Evolutionary conservation across 73 alveolate genomes (phyloP).

Genomic region (Tetrahymena thermophila): DNA sequence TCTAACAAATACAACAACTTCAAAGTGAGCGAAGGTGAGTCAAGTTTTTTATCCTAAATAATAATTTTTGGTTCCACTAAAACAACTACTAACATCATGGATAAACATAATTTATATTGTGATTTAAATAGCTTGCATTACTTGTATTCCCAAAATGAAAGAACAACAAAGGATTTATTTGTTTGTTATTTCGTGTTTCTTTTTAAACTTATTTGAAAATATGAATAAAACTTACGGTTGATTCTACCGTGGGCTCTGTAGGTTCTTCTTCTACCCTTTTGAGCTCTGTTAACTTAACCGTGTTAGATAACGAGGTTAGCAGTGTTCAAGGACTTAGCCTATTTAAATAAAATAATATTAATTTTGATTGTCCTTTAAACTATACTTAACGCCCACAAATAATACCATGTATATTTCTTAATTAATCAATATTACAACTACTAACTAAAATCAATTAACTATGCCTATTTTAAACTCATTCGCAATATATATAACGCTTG

Average conservation of each 20-base stretch:
- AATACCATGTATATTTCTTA: neutral
- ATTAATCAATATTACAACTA: neutral
- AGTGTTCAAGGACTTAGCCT: slow-evolving; percentile 67
- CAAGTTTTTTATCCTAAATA: neutral
- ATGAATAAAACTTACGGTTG: slow-evolving; percentile 47
- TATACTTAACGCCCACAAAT: neutral
- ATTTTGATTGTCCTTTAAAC: neutral
- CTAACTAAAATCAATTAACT: neutral
- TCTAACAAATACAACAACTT: neutral
- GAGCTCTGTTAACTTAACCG: slow-evolving; percentile 88
- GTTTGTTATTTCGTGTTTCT: neutral
- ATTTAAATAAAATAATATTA: neutral
- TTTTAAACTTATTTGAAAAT: neutral
- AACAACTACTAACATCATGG: neutral
- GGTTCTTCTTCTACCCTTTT: slow-evolving; percentile 96
- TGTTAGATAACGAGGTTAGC: slow-evolving; percentile 79
- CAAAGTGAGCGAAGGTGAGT: neutral
- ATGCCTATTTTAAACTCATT: neutral
- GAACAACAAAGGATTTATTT: neutral
- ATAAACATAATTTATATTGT: neutral
- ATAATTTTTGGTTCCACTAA: neutral
- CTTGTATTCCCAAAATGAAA: neutral
- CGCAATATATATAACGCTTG: neutral
- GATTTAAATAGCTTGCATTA: neutral
- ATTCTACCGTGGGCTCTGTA: slow-evolving; percentile 98